Percentiles rank a stretch among this genome's conserved stretches.
Evolutionary conservation across 2,329 filamentous ascomycete species (phyloP).

Genomic region (Colletotrichum abscissum): DNA sequence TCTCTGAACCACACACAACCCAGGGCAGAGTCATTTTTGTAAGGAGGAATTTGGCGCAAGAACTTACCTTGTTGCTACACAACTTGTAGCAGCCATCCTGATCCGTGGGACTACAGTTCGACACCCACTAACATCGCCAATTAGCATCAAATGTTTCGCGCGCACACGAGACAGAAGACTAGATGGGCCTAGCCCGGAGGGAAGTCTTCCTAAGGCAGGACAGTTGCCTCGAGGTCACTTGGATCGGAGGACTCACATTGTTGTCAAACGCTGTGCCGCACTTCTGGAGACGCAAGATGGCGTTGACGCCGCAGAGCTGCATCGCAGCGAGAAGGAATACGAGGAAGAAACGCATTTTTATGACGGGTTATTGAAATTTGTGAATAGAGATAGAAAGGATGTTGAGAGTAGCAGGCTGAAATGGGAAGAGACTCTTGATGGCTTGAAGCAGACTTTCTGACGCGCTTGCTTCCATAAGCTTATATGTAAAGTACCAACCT

Average conservation of each 20-base stretch:
- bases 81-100: neutral
- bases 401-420: too few relatives aligned
- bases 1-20: neutral
- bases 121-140: neutral
- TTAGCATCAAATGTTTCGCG: neutral
- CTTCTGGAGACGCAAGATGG: neutral
- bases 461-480: neutral
- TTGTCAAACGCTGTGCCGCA: neutral
- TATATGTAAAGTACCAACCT: neutral
- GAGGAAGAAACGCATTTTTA: constrained; percentile 3
- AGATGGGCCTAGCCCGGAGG: fast-evolving
- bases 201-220: fast-evolving
- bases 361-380: neutral
- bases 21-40: neutral
- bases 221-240: neutral
- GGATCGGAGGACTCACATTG: neutral
- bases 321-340: neutral
- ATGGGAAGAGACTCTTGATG: too few relatives aligned
- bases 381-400: neutral
- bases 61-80: neutral
- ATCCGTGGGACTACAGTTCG: neutral
- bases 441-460: neutral
- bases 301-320: neutral
- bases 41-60: neutral
- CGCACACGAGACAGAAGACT: neutral